A percentile compares a stretch with the other conserved stretches of the same genome.
Conservation (phyloP, 139 green algal species). For the Eudorina sp. region DNA sequence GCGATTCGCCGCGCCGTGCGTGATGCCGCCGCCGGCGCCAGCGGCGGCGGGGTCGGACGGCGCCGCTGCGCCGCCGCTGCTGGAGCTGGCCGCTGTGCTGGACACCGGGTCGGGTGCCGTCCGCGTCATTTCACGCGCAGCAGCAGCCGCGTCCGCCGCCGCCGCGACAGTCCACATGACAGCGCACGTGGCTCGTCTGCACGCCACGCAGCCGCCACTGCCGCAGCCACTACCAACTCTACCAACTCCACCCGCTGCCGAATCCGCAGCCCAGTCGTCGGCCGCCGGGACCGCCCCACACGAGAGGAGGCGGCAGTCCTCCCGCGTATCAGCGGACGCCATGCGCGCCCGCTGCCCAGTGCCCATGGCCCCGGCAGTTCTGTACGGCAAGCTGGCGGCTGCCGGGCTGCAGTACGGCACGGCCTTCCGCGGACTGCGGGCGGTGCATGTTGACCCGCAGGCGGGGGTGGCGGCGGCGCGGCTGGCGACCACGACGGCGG, state of each 20-base stretch:
- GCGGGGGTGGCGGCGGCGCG: background rate
- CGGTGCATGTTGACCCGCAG: constrained; percentile 20
- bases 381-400: constrained; percentile 66
- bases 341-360: constrained; percentile 54
- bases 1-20: constrained; percentile 66
- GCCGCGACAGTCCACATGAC: constrained; percentile 41
- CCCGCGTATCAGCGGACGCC: constrained; percentile 49
- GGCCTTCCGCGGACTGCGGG: constrained; percentile 62
- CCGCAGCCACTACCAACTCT: no score
- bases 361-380: constrained; percentile 37
- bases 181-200: background rate
- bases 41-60: background rate
- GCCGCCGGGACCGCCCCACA: no score
- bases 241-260: no score
- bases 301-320: background rate
- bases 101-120: constrained; percentile 46
- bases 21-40: constrained; percentile 54
- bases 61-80: background rate
- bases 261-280: no score
- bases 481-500: background rate
- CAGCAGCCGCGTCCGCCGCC: background rate
- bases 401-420: constrained; percentile 82
- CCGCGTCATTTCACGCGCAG: constrained; percentile 52
- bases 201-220: background rate
- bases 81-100: constrained; percentile 23